Conservation (phyloP, 139 green algal genomes). For the Tetraselmis striata region DNA sequence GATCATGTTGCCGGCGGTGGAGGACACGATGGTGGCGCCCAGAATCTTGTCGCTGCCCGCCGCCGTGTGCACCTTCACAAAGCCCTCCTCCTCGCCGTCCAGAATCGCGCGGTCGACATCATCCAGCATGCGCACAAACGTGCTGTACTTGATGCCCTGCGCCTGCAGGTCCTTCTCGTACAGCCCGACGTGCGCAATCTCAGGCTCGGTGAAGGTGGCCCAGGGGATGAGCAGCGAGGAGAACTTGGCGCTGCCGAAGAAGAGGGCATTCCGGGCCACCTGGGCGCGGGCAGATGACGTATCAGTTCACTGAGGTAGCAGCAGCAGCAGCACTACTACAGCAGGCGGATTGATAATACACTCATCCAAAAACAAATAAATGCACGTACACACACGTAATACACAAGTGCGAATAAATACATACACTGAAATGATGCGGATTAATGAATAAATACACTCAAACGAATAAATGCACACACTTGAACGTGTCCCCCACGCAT, state of each 20-base stretch:
- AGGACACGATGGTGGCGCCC: constrained; percentile 21
- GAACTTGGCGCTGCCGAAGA: constrained; percentile 22
- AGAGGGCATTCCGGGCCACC: constrained; percentile 29
- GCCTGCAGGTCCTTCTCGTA: constrained; percentile 15
- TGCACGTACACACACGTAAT: too few relatives aligned
- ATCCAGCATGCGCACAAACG: constrained; percentile 4
- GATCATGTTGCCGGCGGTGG: constrained; percentile 28
- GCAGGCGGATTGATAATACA: too few relatives aligned
- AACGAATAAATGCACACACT: too few relatives aligned
- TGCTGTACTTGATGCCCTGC: constrained; percentile 19
- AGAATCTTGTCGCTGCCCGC: constrained; percentile 22
- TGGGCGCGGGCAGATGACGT: too few relatives aligned
- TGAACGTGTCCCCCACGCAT: too few relatives aligned
- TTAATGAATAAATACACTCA: too few relatives aligned
- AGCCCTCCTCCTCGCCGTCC: constrained; percentile 20
- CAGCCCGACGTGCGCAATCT: constrained; percentile 24
- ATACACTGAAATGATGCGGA: too few relatives aligned
- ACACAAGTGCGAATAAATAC: too few relatives aligned
- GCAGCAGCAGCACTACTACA: too few relatives aligned
- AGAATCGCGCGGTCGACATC: constrained; percentile 21
- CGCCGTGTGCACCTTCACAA: constrained; percentile 14
- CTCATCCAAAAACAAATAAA: too few relatives aligned
- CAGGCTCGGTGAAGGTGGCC: constrained; percentile 26
- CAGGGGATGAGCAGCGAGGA: constrained; percentile 21
- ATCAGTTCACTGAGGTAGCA: too few relatives aligned